Evolutionary conservation across 2,329 filamentous ascomycete species (phyloP).

Genomic region (Pseudopithomyces maydicus): DNA sequence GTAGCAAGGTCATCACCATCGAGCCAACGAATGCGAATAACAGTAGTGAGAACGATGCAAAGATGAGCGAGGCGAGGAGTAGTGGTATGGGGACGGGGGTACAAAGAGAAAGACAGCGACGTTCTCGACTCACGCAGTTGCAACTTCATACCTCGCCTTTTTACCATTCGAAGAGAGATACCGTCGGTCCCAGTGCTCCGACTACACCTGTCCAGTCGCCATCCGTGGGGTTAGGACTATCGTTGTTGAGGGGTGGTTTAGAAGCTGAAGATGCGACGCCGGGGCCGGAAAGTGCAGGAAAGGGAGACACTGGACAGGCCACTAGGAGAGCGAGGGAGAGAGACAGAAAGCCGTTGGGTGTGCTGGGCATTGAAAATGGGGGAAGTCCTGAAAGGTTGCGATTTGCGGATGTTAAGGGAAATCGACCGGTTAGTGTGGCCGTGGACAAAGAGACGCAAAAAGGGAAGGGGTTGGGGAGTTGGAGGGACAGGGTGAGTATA

Average conservation of each 20-base stretch:
- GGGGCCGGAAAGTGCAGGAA: conserved; percentile 14
- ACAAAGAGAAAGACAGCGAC: neutral
- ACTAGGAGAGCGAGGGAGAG: neutral
- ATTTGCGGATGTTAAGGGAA: conserved; percentile 20
- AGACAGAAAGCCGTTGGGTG: conserved; percentile 21
- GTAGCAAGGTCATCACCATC: conserved; percentile 7
- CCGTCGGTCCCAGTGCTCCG: neutral
- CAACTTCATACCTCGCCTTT: conserved; percentile 1
- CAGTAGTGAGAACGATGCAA: conserved; percentile 13
- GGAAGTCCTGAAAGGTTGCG: conserved; percentile 16
- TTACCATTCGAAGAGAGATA: conserved; percentile 10
- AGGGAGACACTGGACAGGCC: neutral
- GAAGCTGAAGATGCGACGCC: conserved; percentile 3
- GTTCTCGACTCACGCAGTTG: conserved; percentile 11
- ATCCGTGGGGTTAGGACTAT: conserved; percentile 17
- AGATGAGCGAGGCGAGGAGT: too few relatives aligned
- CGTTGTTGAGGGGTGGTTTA: conserved; percentile 6
- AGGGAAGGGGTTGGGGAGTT: conserved; percentile 26
- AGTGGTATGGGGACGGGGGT: too few relatives aligned
- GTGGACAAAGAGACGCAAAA: conserved; percentile 13
- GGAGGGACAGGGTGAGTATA: conserved; percentile 23
- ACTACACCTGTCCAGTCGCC: neutral
- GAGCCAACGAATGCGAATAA: conserved; percentile 7
- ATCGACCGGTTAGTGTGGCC: conserved; percentile 16
- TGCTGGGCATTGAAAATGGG: conserved; percentile 15